Evolutionary conservation across 176 grass and related monocot species (phyloP).

Genomic region (Echinochloa phyllopogon): DNA sequence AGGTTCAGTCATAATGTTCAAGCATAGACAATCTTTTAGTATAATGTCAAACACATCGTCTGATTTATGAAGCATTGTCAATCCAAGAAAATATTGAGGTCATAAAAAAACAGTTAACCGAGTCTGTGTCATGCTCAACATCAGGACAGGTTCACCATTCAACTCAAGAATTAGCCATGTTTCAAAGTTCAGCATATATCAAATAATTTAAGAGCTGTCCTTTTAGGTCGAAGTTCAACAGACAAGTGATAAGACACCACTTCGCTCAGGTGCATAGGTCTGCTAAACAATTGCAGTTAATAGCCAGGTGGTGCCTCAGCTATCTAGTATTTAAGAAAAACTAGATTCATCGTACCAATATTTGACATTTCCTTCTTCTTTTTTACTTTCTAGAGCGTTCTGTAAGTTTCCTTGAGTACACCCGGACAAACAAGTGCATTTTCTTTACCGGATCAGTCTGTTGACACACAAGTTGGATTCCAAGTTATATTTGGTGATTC

Average conservation of each 20-base stretch:
- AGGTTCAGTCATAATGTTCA: conserved; percentile 5
- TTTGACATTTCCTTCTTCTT: neutral
- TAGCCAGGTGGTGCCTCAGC: neutral
- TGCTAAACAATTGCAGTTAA: neutral
- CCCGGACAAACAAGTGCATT: neutral
- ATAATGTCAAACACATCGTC: neutral
- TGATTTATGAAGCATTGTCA: neutral
- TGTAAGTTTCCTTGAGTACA: conserved; percentile 8
- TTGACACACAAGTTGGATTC: conserved; percentile 4
- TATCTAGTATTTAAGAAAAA: neutral
- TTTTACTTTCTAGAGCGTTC: neutral
- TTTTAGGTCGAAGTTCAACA: neutral
- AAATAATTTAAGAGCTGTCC: neutral
- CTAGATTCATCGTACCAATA: neutral
- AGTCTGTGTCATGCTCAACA: neutral
- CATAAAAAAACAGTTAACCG: neutral
- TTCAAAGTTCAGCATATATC: neutral
- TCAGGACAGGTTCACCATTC: neutral
- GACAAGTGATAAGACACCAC: neutral
- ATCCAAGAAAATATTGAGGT: neutral
- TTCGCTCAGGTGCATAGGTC: conserved; percentile 10
- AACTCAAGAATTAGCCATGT: neutral
- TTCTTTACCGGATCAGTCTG: neutral
- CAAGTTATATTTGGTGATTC: neutral
- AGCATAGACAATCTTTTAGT: neutral